Percentiles rank a stretch among this genome's conserved stretches.
phyloP scores from a whole-genome alignment of 768 basidiomycete genomes.

The Cytidiella melzeri region DNA sequence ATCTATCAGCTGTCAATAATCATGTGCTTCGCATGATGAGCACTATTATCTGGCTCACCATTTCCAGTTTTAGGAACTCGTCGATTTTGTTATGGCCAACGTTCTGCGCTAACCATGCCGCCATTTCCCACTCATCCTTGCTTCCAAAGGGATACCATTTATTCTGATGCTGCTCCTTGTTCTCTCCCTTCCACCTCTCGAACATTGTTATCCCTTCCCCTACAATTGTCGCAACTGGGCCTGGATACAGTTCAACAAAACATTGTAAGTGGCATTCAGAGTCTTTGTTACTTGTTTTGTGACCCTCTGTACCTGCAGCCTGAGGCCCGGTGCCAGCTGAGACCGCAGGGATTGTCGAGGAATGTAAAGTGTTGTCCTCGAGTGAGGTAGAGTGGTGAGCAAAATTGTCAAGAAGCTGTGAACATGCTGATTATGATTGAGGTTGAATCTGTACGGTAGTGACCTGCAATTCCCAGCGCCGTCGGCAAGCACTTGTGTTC shows the following conservation, averaged over 20 bases:
- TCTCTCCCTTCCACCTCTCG: constrained; percentile 2
- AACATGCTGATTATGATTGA: not conserved
- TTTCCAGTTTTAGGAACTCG: constrained; percentile 20
- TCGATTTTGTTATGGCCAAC: constrained; percentile 18
- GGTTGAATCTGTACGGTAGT: not conserved
- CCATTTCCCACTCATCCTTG: too few species aligned
- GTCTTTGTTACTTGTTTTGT: not conserved
- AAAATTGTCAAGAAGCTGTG: not conserved
- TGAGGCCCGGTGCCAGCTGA: not conserved
- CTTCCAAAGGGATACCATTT: constrained; percentile 20
- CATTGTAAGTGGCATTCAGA: not conserved
- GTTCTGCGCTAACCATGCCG: constrained; percentile 13
- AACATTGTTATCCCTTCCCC: constrained; percentile 9
- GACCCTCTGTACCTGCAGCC: constrained; percentile 1
- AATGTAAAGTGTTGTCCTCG: not conserved
- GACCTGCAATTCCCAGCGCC: constrained; percentile 1
- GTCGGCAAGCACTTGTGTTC: not conserved
- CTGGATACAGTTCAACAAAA: too few species aligned
- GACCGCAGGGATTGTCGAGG: not conserved
- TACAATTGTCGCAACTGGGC: not conserved
- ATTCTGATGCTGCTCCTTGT: not conserved
- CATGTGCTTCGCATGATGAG: constrained; percentile 1
- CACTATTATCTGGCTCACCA: too few species aligned
- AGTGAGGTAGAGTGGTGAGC: not conserved
- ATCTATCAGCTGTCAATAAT: not conserved